Evolutionary conservation across 1,284 basidiomycete species (phyloP).

Genomic region (Abortiporus biennis): DNA sequence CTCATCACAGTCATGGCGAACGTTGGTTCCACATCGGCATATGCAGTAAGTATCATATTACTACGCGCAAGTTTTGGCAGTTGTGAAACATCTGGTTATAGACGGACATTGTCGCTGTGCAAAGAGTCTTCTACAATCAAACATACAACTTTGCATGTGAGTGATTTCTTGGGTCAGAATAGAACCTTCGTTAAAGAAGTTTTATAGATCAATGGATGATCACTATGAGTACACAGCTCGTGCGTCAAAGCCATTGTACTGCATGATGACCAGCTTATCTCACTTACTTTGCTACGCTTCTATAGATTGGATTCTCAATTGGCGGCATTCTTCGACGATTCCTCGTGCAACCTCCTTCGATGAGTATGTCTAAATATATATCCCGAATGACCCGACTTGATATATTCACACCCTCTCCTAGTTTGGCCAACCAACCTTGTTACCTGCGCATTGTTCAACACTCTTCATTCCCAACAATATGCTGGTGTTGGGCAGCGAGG

Average conservation of each 20-base stretch:
- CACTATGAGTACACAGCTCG: slow-evolving; percentile 75
- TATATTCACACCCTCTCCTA: slow-evolving; percentile 15
- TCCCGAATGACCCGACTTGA: not conserved
- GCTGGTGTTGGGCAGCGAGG: slow-evolving; percentile 55
- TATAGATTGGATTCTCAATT: slow-evolving; percentile 71
- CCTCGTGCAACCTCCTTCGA: slow-evolving; percentile 80
- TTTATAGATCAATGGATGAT: slow-evolving; percentile 60
- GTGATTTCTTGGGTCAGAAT: no score
- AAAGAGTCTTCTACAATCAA: slow-evolving; percentile 64
- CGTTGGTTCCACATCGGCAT: slow-evolving; percentile 50
- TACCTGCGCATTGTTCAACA: slow-evolving; percentile 78
- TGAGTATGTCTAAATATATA: slow-evolving; percentile 39
- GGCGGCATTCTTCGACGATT: slow-evolving; percentile 75
- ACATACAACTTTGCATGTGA: slow-evolving; percentile 50
- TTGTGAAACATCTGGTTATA: slow-evolving; percentile 25
- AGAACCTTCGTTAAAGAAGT: no score
- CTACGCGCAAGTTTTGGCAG: slow-evolving; percentile 19
- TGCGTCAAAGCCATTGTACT: slow-evolving; percentile 8
- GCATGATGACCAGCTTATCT: not conserved
- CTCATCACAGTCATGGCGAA: slow-evolving; percentile 69
- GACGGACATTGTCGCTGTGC: slow-evolving; percentile 71
- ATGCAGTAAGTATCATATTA: slow-evolving; percentile 31
- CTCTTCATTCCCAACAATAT: slow-evolving; percentile 54
- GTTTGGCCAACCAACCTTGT: slow-evolving; percentile 86
- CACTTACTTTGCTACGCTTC: not conserved